phyloP scores from a whole-genome alignment of 441 rosid species.

The Geranium incanum region DNA sequence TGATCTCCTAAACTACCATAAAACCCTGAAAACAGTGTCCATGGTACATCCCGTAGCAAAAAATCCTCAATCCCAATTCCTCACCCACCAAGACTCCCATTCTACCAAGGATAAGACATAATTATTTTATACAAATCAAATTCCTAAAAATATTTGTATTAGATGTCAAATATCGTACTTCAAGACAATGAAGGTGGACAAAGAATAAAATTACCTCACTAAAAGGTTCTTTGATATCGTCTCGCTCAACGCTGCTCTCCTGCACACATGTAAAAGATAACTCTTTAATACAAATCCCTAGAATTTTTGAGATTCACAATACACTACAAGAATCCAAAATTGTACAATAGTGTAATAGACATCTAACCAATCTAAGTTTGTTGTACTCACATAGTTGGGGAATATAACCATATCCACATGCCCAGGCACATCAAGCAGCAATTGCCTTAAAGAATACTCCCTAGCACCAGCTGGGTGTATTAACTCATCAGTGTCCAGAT shows the following conservation, averaged over 20 bases:
- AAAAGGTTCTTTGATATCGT: constrained; percentile 63
- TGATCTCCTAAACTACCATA: neutral
- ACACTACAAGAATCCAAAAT: constrained; percentile 11
- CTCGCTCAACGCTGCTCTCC: constrained; percentile 70
- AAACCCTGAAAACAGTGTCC: neutral
- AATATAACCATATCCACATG: constrained; percentile 72
- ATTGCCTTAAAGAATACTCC: constrained; percentile 60
- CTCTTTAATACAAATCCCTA: constrained; percentile 8
- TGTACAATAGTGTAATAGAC: constrained; percentile 11
- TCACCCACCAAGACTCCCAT: constrained; percentile 1
- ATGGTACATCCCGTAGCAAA: neutral
- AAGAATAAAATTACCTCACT: constrained; percentile 43
- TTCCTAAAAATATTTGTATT: neutral
- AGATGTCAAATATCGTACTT: neutral
- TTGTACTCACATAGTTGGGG: constrained; percentile 59
- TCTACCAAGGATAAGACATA: too few relatives aligned
- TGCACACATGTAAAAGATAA: constrained; percentile 18
- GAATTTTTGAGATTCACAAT: neutral
- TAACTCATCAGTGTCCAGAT: constrained; percentile 64
- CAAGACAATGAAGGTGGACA: neutral
- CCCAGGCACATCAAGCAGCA: constrained; percentile 63
- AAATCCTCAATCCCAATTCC: neutral
- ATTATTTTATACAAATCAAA: too few relatives aligned
- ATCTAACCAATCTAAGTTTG: neutral
- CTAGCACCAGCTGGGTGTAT: constrained; percentile 70